A percentile compares a stretch with the other conserved stretches of the same genome.
phyloP scores from a whole-genome alignment of 2,329 filamentous ascomycete species.

The Talaromyces sp. region DNA sequence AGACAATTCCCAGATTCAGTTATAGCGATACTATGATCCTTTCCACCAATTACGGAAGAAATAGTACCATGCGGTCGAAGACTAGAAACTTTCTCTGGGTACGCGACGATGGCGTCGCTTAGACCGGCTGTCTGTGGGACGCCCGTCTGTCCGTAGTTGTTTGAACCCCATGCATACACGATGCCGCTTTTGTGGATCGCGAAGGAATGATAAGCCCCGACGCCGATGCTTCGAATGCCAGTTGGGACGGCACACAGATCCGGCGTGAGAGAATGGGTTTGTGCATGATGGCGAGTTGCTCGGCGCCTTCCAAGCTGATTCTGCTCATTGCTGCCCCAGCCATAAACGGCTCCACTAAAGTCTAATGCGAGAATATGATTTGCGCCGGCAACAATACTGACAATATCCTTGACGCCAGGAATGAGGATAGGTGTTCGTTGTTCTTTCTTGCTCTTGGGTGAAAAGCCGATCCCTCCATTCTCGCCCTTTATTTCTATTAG shows the following conservation, averaged over 20 bases:
- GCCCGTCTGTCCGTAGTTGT: constrained; percentile 3
- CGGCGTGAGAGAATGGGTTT: background rate
- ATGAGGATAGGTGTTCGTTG: constrained; percentile 2
- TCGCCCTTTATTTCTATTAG: background rate
- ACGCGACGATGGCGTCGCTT: background rate
- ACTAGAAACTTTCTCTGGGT: background rate
- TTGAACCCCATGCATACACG: constrained; percentile 5
- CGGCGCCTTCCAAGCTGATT: constrained; percentile 4
- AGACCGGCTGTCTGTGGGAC: background rate
- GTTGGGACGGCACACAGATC: background rate
- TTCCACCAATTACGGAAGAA: background rate
- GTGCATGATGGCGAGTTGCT: background rate
- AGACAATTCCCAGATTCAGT: constrained; percentile 2
- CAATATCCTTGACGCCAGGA: background rate
- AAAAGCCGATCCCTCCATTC: background rate
- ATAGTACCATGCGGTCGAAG: background rate
- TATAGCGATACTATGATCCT: constrained; percentile 6
- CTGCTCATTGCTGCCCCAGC: constrained; percentile 6
- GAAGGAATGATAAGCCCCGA: constrained; percentile 4
- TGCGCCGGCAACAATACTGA: background rate
- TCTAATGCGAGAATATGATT: constrained; percentile 2
- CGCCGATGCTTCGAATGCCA: background rate
- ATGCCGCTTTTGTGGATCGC: background rate
- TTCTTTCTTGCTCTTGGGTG: background rate
- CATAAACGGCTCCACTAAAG: background rate